phyloP scores from a whole-genome alignment of 1,284 basidiomycete species.

The Grifola frondosa region DNA sequence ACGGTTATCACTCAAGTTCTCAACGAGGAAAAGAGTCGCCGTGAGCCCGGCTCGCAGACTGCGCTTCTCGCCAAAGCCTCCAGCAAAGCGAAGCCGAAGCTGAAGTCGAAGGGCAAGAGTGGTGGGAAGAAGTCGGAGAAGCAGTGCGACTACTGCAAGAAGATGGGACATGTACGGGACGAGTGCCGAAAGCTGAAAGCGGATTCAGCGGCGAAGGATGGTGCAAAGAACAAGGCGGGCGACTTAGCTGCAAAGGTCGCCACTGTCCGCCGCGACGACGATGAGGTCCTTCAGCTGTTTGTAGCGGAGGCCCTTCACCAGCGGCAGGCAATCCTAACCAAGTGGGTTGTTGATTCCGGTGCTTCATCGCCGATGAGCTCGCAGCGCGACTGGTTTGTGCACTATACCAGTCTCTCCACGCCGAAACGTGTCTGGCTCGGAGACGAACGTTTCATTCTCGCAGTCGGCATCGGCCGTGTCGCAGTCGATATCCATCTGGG shows the following conservation, averaged over 20 bases:
- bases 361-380: slow-evolving; percentile 20
- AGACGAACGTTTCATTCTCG: slow-evolving; percentile 15
- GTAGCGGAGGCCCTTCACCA: slow-evolving; percentile 2
- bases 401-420: slow-evolving; percentile 1
- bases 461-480: slow-evolving; percentile 8
- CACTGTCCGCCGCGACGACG: not conserved
- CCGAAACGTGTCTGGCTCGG: slow-evolving; percentile 16
- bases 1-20: slow-evolving; percentile 12
- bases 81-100: not conserved
- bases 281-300: slow-evolving; percentile 8
- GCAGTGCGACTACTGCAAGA: slow-evolving; percentile 19
- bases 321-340: not conserved
- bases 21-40: slow-evolving; percentile 12
- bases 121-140: slow-evolving; percentile 9
- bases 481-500: slow-evolving; percentile 1
- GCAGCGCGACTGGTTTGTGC: slow-evolving; percentile 11
- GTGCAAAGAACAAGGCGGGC: not conserved
- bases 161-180: slow-evolving; percentile 11
- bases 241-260: slow-evolving; percentile 12
- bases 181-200: slow-evolving; percentile 23
- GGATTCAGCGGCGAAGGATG: slow-evolving; percentile 8
- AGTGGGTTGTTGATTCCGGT: slow-evolving; percentile 25
- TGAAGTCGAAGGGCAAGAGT: slow-evolving; percentile 6
- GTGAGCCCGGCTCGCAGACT: slow-evolving; percentile 2
- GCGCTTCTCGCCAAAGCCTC: slow-evolving; percentile 1